Conservation (phyloP, 139 green algal genomes). For the Chlorella vulgaris region DNA sequence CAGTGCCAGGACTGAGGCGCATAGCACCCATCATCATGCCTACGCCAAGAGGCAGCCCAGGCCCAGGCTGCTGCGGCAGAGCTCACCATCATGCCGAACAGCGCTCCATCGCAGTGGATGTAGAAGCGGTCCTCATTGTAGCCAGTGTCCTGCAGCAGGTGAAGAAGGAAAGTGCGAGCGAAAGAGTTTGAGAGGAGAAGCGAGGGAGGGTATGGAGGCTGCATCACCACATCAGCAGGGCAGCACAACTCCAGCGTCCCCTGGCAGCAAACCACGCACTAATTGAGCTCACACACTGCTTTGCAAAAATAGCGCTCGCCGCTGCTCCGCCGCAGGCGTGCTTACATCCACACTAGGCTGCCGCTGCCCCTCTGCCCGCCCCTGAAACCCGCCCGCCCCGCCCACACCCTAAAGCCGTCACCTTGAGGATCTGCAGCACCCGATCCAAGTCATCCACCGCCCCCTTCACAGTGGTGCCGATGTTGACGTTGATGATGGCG, state of each 20-base stretch:
- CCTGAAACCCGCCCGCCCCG: background rate
- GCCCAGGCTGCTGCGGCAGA: too few relatives aligned
- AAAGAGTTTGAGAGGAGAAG: too few relatives aligned
- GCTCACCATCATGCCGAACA: constrained; percentile 81
- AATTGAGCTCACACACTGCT: too few relatives aligned
- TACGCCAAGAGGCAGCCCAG: too few relatives aligned
- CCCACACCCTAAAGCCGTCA: background rate
- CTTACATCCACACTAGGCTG: background rate
- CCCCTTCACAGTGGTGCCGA: constrained; percentile 94
- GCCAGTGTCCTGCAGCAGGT: constrained; percentile 56
- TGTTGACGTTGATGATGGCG: constrained; percentile 98
- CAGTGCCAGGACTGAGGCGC: too few relatives aligned
- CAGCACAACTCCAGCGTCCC: too few relatives aligned
- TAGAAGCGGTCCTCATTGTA: constrained; percentile 94
- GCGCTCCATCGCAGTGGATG: constrained; percentile 97
- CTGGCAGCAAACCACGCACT: too few relatives aligned
- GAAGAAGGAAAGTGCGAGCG: too few relatives aligned
- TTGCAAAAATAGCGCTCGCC: too few relatives aligned
- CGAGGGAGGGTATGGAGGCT: too few relatives aligned
- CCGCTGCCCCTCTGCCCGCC: background rate
- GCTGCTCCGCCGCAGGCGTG: too few relatives aligned
- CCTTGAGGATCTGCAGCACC: constrained; percentile 68
- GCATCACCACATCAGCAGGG: background rate
- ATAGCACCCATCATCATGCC: too few relatives aligned
- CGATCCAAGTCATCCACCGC: constrained; percentile 88